phyloP scores from a whole-genome alignment of 2,329 filamentous ascomycete species.

The Rasamsonia emersonii region DNA sequence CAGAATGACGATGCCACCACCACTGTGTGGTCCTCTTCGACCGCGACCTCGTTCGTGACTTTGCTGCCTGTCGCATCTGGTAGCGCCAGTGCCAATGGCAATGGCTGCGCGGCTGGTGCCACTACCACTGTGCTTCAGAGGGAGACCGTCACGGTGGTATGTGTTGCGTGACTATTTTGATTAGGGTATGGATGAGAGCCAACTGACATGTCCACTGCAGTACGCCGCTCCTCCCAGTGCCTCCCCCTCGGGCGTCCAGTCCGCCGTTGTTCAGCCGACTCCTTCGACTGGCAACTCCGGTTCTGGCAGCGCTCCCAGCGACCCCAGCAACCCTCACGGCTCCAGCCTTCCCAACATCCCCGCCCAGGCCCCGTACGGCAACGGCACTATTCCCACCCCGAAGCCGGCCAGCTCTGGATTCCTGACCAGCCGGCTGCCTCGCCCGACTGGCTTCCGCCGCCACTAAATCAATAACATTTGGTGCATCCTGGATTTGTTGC shows the following conservation, averaged over 20 bases:
- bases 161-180: slow-evolving; percentile 9
- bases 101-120: slow-evolving; percentile 4
- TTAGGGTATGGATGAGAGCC: too few species aligned
- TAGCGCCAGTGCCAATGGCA: slow-evolving; percentile 4
- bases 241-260: too few species aligned
- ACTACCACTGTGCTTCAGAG: slow-evolving; percentile 27
- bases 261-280: too few species aligned
- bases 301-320: too few species aligned
- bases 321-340: slow-evolving; percentile 8
- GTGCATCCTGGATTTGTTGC: too few species aligned
- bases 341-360: slow-evolving; percentile 8
- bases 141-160: slow-evolving; percentile 28
- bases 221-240: slow-evolving; percentile 5
- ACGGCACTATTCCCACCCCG: slow-evolving; percentile 9
- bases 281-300: too few species aligned
- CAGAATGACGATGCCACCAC: too few species aligned
- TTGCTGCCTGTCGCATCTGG: slow-evolving; percentile 8
- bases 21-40: too few species aligned
- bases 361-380: slow-evolving; percentile 1
- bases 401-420: slow-evolving; percentile 19
- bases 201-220: too few species aligned
- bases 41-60: slow-evolving; percentile 22
- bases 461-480: too few species aligned
- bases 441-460: slow-evolving; percentile 18
- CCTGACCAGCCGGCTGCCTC: slow-evolving; percentile 18